Conservation (phyloP, 805 yeast genomes). For the Priceomyces carsonii region DNA sequence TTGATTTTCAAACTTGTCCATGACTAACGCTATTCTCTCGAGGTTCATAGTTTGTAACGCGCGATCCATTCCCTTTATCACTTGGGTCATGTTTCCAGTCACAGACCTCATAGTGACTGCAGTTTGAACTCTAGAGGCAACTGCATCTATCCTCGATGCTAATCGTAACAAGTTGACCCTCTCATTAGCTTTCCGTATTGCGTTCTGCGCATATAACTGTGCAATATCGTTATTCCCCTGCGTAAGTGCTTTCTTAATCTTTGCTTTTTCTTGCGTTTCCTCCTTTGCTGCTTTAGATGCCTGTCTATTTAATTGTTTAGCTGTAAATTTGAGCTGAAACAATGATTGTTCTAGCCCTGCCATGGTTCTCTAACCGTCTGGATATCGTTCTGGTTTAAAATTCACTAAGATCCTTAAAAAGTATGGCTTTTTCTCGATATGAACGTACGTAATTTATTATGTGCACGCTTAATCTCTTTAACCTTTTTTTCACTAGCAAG, state of each 20-base stretch:
- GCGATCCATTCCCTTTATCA: constrained; percentile 93
- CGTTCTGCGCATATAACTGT: constrained; percentile 90
- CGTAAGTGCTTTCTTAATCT: constrained; percentile 82
- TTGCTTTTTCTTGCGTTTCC: constrained; percentile 81
- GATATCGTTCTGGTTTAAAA: too few species aligned
- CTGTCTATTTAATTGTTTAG: constrained; percentile 88
- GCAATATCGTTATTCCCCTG: constrained; percentile 93
- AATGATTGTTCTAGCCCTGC: constrained; percentile 52
- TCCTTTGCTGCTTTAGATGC: constrained; percentile 90
- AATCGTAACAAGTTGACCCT: constrained; percentile 75
- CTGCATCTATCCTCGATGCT: constrained; percentile 92
- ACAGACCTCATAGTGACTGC: constrained; percentile 98
- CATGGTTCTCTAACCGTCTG: too few species aligned
- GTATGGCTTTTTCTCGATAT: too few species aligned
- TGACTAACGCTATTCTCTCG: constrained; percentile 87
- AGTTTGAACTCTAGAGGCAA: constrained; percentile 92
- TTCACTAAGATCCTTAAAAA: too few species aligned
- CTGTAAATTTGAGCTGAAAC: constrained; percentile 79
- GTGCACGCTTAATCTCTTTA: too few species aligned
- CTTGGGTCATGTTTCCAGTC: constrained; percentile 90
- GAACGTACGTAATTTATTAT: too few species aligned
- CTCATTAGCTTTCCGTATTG: constrained; percentile 89
- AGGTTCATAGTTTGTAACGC: constrained; percentile 95
- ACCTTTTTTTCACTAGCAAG: too few species aligned
- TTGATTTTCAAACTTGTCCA: constrained; percentile 96